Evolutionary conservation across 176 grass and related monocot genomes (phyloP).

Genomic region (Musa beccarii): DNA sequence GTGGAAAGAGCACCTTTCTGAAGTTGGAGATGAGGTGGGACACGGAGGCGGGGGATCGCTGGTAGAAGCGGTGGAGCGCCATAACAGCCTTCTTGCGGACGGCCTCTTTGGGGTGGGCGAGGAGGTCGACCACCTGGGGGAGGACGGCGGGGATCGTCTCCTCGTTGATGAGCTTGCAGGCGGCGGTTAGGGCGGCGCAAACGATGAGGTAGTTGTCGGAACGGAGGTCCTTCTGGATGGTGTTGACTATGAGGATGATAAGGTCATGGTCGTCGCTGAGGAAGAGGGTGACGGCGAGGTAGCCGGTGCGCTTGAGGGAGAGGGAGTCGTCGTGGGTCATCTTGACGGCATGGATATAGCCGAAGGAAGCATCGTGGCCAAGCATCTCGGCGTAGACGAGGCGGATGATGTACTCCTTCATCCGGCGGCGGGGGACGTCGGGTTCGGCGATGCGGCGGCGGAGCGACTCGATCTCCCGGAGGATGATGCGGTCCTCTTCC

Average conservation of each 20-base stretch:
- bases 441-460: conserved; percentile 83
- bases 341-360: conserved; percentile 98
- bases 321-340: conserved; percentile 98
- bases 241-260: conserved; percentile 97
- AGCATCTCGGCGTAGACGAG: conserved; percentile 99
- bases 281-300: conserved; percentile 97
- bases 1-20: conserved; percentile 47
- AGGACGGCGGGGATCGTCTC: conserved; percentile 93
- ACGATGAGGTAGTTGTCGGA: conserved; percentile 94
- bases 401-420: conserved; percentile 95
- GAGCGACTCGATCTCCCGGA: conserved; percentile 86
- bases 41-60: conserved; percentile 72
- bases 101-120: conserved; percentile 74
- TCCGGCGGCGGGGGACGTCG: conserved; percentile 81
- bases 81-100: conserved; percentile 98
- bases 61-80: conserved; percentile 91
- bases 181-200: conserved; percentile 66
- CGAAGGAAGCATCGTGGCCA: conserved; percentile 96
- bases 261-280: conserved; percentile 92
- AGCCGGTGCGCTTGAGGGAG: conserved; percentile 83
- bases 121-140: conserved; percentile 88
- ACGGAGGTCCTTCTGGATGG: conserved; percentile 97
- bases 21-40: conserved; percentile 94
- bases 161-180: conserved; percentile 84
- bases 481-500: conserved; percentile 96